A percentile compares a stretch with the other conserved stretches of the same genome.
These are phyloP conservation scores for Circinella umbellata DNA, from an alignment of 371 early-diverging fungal species.

Conservation along the genomic window DNA sequence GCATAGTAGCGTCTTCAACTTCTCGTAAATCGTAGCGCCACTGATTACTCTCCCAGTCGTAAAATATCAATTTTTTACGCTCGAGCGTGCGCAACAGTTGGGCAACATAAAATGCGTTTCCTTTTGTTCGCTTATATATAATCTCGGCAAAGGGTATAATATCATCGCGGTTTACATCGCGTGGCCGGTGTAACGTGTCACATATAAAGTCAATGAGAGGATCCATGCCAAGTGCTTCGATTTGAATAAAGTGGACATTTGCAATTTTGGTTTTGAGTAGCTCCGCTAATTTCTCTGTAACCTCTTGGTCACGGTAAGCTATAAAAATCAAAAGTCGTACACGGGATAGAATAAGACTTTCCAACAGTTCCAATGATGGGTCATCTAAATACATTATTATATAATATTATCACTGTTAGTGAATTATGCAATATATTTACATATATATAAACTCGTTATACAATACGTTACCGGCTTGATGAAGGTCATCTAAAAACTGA, in stretches of 20 bases:
- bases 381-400: conserved; percentile 29
- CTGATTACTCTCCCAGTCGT: conserved; percentile 51
- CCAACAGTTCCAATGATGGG: conserved; percentile 44
- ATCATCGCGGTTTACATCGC: conserved; percentile 25
- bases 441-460: background rate
- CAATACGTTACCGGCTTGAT: conserved; percentile 35
- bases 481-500: conserved; percentile 53
- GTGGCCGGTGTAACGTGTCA: conserved; percentile 40
- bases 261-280: conserved; percentile 34
- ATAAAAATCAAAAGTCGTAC: conserved; percentile 38
- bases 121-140: conserved; percentile 39
- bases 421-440: background rate
- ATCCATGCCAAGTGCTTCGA: conserved; percentile 40
- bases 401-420: background rate
- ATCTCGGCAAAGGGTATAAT: conserved; percentile 41
- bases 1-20: conserved; percentile 27
- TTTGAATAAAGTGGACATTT: conserved; percentile 28
- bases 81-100: conserved; percentile 44
- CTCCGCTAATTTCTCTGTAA: conserved; percentile 19
- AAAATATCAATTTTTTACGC: conserved; percentile 49
- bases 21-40: conserved; percentile 47
- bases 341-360: conserved; percentile 36
- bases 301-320: conserved; percentile 45
- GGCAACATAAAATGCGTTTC: conserved; percentile 47
- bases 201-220: conserved; percentile 42